Base-by-base conservation (phyloP, 2,329 filamentous ascomycete genomes). In the Shiraia sp. region DNA sequence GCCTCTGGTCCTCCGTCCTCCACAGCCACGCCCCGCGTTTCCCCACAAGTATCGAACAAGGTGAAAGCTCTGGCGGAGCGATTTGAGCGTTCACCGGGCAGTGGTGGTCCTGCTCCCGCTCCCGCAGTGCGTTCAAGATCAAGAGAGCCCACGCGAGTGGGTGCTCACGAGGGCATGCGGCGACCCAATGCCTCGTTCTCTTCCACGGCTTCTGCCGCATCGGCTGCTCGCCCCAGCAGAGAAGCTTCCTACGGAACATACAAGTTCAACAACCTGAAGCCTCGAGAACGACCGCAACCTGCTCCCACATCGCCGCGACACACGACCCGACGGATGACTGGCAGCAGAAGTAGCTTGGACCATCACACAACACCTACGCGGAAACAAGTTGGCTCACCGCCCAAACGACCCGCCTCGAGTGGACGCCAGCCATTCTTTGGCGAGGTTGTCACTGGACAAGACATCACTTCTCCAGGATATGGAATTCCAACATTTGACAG, bases 61-160 rank as follows among this genome's bases (percentile, higher is more conserved):
- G 68, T 70, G 28, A 66, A 53, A 49, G 65, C 59, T 26, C 60
- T 70, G 30, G 66, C 67, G 1, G 61, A 68, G 45, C 55, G 63
- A 17, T 70, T 70, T 45, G 65, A 69, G 44, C 63, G 63, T 14
- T 55, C 65, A 10, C 49, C 63, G 14, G 56, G 59, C 12, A 45
- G 51, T 43, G 53, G 56, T n/a, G 40, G 49, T 12, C 53, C 57
- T 15, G 47, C 53, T 9, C 42, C 47, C n/a, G 55, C 44, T 43
- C 43, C 54, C 2, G 46, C 49, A 9, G 47, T 54, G 31, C 54
- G 54, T 40, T 56, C 57, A 16, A 49, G 55, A 23, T 59, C 55
- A 6, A 36, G 45, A 26, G 56, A 55, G 6, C 55, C 57, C 10
- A 34, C 40, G 9, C 52, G 55, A 8, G 36, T 45, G 12, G 44